phyloP scores from a whole-genome alignment of 2,329 filamentous ascomycete genomes.

The Verticillium nonalfalfae region DNA sequence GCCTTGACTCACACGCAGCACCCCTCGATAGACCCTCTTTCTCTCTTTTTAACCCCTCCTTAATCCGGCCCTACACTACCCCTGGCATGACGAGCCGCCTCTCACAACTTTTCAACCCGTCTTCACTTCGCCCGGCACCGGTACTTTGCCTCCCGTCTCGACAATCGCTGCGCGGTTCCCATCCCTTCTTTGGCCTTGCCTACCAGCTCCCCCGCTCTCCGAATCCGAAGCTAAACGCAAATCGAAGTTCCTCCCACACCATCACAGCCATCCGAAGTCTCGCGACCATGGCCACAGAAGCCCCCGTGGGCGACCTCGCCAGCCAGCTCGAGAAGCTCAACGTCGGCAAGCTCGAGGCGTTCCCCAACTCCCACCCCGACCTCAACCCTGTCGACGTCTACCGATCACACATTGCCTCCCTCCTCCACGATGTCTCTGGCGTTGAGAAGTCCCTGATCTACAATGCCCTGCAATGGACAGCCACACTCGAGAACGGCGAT shows the following conservation, averaged over 20 bases:
- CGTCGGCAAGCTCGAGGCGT: constrained; percentile 30
- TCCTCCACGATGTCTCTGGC: constrained; percentile 62
- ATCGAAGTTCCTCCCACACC: not conserved
- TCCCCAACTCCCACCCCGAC: constrained; percentile 56
- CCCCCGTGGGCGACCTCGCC: constrained; percentile 22
- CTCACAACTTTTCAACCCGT: not conserved
- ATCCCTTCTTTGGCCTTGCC: not conserved
- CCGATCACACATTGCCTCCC: constrained; percentile 66
- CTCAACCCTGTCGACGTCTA: constrained; percentile 76
- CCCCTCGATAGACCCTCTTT: not conserved
- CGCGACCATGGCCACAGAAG: constrained; percentile 16
- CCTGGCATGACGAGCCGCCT: not conserved
- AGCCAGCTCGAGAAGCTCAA: constrained; percentile 26
- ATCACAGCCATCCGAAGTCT: not conserved
- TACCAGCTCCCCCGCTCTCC: constrained; percentile 2
- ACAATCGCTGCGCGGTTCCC: constrained; percentile 3
- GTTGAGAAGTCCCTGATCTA: constrained; percentile 68
- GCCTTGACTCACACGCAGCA: not conserved
- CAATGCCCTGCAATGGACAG: constrained; percentile 71
- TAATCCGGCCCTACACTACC: not conserved
- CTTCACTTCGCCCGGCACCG: constrained; percentile 2
- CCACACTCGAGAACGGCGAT: constrained; percentile 76
- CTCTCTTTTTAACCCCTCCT: not conserved
- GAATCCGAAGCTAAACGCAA: not conserved
- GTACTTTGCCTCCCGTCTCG: not conserved